Evolutionary conservation across 371 early-diverging fungal species (phyloP).

Genomic region (Mortierella sp.): DNA sequence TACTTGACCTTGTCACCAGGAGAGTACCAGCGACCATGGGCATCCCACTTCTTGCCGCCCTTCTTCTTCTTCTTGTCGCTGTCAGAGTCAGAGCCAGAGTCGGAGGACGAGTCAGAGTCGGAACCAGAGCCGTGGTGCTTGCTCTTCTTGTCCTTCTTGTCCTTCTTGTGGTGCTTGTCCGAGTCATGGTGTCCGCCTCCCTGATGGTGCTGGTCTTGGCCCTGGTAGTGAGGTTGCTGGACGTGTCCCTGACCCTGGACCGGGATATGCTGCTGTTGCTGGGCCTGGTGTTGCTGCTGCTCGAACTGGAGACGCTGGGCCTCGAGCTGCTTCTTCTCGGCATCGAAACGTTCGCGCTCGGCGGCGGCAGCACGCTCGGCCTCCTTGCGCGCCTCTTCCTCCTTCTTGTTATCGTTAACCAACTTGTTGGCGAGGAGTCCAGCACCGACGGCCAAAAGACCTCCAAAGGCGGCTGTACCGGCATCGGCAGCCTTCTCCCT

Average conservation of each 20-base stretch:
- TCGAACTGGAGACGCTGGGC: constrained; percentile 38
- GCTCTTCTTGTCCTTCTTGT: constrained; percentile 36
- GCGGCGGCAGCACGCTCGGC: constrained; percentile 53
- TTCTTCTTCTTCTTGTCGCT: constrained; percentile 33
- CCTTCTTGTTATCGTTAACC: constrained; percentile 59
- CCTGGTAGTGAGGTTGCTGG: not conserved
- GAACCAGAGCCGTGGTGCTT: constrained; percentile 34
- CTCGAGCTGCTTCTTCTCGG: constrained; percentile 54
- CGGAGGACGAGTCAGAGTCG: constrained; percentile 25
- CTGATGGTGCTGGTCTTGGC: not conserved
- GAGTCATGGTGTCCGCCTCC: constrained; percentile 16
- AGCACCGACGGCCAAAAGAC: constrained; percentile 66
- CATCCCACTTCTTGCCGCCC: constrained; percentile 61
- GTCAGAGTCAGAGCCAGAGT: constrained; percentile 34
- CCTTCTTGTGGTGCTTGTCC: constrained; percentile 24
- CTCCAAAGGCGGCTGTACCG: constrained; percentile 64
- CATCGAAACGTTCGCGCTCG: constrained; percentile 57
- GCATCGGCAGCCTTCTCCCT: constrained; percentile 63
- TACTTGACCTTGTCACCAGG: constrained; percentile 71
- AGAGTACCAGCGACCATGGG: constrained; percentile 65
- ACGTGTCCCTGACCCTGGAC: not conserved
- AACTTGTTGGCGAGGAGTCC: constrained; percentile 68
- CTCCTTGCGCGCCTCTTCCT: constrained; percentile 48
- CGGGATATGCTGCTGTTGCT: constrained; percentile 17
- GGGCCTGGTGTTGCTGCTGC: constrained; percentile 33